Conservation (phyloP, 768 basidiomycete genomes). For the Zangia roseola region DNA sequence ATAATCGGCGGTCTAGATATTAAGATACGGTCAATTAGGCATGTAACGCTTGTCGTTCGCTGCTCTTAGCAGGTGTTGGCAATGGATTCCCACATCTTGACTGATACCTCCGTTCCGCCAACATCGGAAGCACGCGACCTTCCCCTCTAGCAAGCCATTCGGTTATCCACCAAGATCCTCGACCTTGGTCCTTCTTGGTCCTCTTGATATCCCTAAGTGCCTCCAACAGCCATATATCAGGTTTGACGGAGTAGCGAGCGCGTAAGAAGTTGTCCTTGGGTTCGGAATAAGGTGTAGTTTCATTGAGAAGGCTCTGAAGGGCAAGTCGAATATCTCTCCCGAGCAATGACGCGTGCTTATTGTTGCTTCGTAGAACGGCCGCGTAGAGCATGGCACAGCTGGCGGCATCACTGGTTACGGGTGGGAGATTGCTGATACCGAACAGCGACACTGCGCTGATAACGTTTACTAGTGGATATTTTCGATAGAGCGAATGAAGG, state of each 20-base stretch:
- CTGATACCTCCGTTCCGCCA: constrained; percentile 16
- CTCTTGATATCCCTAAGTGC: constrained; percentile 37
- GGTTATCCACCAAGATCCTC: constrained; percentile 27
- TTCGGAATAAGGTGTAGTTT: constrained; percentile 15
- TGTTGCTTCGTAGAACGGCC: constrained; percentile 51
- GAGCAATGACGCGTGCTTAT: constrained; percentile 38
- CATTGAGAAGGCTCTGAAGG: constrained; percentile 34
- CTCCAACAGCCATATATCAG: constrained; percentile 38
- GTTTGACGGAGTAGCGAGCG: constrained; percentile 30
- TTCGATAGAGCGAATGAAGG: constrained; percentile 51
- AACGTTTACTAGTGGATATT: constrained; percentile 45
- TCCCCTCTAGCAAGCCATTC: constrained; percentile 26
- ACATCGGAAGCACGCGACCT: constrained; percentile 17
- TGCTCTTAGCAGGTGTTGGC: not conserved
- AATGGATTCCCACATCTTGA: constrained; percentile 6
- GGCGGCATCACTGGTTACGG: constrained; percentile 53
- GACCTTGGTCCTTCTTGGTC: constrained; percentile 29
- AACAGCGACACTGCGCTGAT: constrained; percentile 55
- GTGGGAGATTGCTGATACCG: constrained; percentile 51
- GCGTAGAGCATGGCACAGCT: constrained; percentile 56
- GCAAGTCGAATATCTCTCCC: constrained; percentile 43
- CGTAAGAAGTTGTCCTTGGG: constrained; percentile 20
- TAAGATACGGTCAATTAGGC: constrained; percentile 3
- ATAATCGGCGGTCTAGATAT: constrained; percentile 2
- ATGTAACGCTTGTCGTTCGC: constrained; percentile 1